Evolutionary conservation across 2,329 filamentous ascomycete species (phyloP).

Genomic region (Aspergillus oerlinghausenensis): DNA sequence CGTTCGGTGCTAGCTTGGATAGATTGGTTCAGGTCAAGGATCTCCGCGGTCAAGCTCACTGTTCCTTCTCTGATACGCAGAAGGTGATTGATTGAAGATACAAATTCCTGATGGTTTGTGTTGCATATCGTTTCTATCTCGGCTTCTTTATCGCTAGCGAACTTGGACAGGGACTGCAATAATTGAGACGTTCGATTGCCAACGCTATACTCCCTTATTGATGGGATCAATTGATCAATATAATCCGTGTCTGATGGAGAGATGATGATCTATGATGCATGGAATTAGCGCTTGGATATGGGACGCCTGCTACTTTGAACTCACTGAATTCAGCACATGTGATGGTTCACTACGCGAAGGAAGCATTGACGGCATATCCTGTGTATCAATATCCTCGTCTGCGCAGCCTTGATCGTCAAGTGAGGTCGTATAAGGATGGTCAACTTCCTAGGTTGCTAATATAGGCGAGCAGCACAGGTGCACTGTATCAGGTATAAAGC

Average conservation of each 20-base stretch:
- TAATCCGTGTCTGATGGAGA: conserved; percentile 90
- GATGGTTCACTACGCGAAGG: conserved; percentile 33
- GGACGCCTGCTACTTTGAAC: neutral
- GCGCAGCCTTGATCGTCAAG: neutral
- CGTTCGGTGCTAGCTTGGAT: conserved; percentile 95
- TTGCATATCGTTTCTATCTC: conserved; percentile 95
- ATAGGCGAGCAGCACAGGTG: neutral
- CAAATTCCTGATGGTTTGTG: conserved; percentile 94
- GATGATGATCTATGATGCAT: conserved; percentile 69
- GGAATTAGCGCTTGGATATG: conserved; percentile 7
- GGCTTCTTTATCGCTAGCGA: conserved; percentile 78
- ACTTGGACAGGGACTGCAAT: conserved; percentile 71
- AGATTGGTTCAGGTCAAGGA: conserved; percentile 85
- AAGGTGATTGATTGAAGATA: conserved; percentile 89
- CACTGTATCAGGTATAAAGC: neutral
- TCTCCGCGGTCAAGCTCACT: conserved; percentile 81
- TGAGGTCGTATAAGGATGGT: neutral
- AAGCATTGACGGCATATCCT: conserved; percentile 32
- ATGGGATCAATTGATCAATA: conserved; percentile 89
- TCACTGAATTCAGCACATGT: conserved; percentile 38
- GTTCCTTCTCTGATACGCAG: conserved; percentile 88
- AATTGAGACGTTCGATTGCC: conserved; percentile 69
- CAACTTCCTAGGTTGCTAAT: neutral
- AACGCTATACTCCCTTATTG: conserved; percentile 82
- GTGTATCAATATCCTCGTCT: neutral